Percentiles rank a stretch among this genome's conserved stretches.
These are phyloP conservation scores for Nicotiana obtusifolia DNA, from an alignment of 257 asterid genomes.

Conservation along the genomic window DNA sequence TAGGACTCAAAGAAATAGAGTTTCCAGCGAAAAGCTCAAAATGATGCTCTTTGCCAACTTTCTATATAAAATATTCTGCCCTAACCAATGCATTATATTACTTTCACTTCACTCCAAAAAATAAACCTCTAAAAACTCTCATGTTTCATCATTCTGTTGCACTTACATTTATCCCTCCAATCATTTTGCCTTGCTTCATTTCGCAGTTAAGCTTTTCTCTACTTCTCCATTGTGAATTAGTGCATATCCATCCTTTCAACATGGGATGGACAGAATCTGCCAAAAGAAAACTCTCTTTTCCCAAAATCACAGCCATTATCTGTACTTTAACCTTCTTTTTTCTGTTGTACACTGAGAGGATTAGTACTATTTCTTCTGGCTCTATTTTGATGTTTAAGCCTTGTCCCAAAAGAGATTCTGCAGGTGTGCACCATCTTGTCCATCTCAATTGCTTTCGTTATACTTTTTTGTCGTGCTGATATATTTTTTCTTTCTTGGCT, in stretches of 20 bases:
- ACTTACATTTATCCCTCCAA: neutral
- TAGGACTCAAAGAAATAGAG: neutral
- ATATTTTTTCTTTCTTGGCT: neutral
- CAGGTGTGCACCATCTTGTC: conserved; percentile 12
- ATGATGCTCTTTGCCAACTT: neutral
- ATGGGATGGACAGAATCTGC: conserved; percentile 41
- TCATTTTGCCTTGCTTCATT: neutral
- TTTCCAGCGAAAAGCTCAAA: neutral
- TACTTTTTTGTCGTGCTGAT: neutral
- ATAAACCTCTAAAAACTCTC: conserved; percentile 16
- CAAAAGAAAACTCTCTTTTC: conserved; percentile 26
- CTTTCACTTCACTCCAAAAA: conserved; percentile 64
- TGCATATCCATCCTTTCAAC: neutral
- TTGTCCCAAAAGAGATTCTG: conserved; percentile 36
- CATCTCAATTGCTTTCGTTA: too few species aligned
- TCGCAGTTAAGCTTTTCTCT: neutral
- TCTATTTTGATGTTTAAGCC: conserved; percentile 42
- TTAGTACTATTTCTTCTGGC: conserved; percentile 24
- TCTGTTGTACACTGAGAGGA: conserved; percentile 53
- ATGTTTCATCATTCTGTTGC: conserved; percentile 20
- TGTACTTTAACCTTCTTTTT: conserved; percentile 37
- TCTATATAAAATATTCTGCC: neutral
- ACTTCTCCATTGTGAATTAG: neutral
- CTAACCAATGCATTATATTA: conserved; percentile 6
- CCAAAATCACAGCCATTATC: conserved; percentile 30